Evolutionary conservation across 176 grass and related monocot species (phyloP), one percentile per base, ranked within the genome.

Genomic region (Neostapfia colusana): DNA sequence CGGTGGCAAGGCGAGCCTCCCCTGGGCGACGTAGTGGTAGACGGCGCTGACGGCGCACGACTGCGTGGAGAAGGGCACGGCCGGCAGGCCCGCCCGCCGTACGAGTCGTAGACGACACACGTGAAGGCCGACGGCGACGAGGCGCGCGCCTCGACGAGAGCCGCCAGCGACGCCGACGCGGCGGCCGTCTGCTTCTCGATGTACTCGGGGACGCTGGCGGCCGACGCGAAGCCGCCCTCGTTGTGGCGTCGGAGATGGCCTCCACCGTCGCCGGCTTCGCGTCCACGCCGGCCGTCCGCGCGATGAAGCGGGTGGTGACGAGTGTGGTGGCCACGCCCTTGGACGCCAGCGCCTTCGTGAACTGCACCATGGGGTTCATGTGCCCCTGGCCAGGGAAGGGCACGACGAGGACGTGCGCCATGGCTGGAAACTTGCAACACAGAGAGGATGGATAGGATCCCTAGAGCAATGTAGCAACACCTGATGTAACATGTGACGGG

Each of bases 191-290:
- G 69, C 64, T 25, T 50, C 20, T 35, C 66, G 17, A 86, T 25
- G 75, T 89, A 88, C 53, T 53, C 80, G 16, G 65, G 78, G 21
- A 88, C 15, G 71, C 58, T 68, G 3, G 63, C 72, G 55, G 86
- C 83, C 10, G 89, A 91, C 31, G 42, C 10, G 63, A 71, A 5
- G 9, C 92, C 88, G 61, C 92, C 86, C 14, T 76, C 67, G 25
- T 95, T 83, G 40, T 89, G 86, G 1, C 92, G 69, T 95, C 89
- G 27, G 89, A 89, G 79, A 95, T 87, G 79, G 86, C 17, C 25
- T 59, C 86, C n/a, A 89, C 23, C 34, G 2, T 61, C 63, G 88
- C 80, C 9, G 73, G 61, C 65, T 41, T 35, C 37, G 83, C 72
- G 34, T 81, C 51, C 11, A 84, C 39, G 21, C 40, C 10, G 51